Conservation (phyloP, 225 moss, liverwort and hornwort genomes). For the Sphagnum tenellum region DNA sequence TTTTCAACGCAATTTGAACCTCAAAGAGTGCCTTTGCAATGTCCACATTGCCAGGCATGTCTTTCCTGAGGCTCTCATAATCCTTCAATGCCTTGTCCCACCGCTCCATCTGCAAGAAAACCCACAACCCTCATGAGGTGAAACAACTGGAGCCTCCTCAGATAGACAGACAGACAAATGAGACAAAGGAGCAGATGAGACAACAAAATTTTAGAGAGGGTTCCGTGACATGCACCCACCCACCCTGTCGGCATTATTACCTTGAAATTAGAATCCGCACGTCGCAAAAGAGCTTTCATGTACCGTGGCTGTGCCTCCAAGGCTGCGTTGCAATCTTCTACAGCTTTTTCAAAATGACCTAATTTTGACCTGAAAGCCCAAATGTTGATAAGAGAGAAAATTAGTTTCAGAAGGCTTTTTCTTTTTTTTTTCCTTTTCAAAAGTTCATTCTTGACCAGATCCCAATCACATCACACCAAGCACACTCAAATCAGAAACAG, state of each 20-base stretch:
- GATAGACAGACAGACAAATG: too few relatives aligned
- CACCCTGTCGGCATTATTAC: constrained; percentile 9
- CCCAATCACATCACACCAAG: too few relatives aligned
- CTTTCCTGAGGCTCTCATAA: constrained; percentile 69
- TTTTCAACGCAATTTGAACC: constrained; percentile 75
- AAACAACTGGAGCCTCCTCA: too few relatives aligned
- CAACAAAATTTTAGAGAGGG: too few relatives aligned
- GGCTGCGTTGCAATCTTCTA: constrained; percentile 92
- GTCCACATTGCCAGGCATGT: constrained; percentile 72
- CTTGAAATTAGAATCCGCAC: constrained; percentile 72
- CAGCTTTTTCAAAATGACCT: constrained; percentile 94
- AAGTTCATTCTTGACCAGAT: too few relatives aligned
- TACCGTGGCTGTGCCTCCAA: constrained; percentile 86
- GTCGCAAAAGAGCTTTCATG: constrained; percentile 77
- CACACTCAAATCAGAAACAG: too few relatives aligned
- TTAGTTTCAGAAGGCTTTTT: too few relatives aligned
- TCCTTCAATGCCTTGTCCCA: constrained; percentile 83
- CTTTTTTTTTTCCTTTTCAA: too few relatives aligned
- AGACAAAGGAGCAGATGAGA: too few relatives aligned
- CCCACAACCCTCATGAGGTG: too few relatives aligned
- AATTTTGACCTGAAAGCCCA: constrained; percentile 33
- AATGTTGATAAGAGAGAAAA: too few relatives aligned
- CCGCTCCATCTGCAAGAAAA: constrained; percentile 55
- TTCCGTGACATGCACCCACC: too few relatives aligned
- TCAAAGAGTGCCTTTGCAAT: constrained; percentile 67